Evolutionary conservation across 495 filamentous ascomycete species (phyloP).

Genomic region (Lasiosphaeria miniovina): DNA sequence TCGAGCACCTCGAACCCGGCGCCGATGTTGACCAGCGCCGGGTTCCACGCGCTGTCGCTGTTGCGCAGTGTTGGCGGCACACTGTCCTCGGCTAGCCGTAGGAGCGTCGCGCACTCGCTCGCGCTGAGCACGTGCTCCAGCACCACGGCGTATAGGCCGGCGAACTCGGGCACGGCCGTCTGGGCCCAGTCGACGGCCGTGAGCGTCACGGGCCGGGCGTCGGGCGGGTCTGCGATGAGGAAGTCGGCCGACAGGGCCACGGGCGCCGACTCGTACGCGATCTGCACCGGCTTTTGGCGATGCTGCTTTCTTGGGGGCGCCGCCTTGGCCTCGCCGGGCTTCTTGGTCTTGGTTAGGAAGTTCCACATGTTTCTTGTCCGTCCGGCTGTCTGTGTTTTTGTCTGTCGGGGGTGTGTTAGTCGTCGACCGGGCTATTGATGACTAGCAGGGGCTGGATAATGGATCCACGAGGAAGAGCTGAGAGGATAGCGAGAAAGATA

Average conservation of each 20-base stretch:
- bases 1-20: conserved; percentile 55
- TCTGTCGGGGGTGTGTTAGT: too few relatives aligned
- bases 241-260: conserved; percentile 33
- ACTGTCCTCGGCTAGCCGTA: conserved; percentile 55
- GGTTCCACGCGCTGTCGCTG: conserved; percentile 45
- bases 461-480: too few relatives aligned
- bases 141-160: conserved; percentile 54
- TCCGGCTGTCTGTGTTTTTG: too few relatives aligned
- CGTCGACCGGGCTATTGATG: too few relatives aligned
- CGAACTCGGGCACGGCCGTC: conserved; percentile 53
- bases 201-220: conserved; percentile 25
- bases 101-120: conserved; percentile 57
- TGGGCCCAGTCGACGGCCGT: conserved; percentile 51
- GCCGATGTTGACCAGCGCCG: conserved; percentile 69
- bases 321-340: background rate
- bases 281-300: conserved; percentile 18
- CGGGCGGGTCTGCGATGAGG: conserved; percentile 22
- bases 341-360: background rate
- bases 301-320: background rate
- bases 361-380: too few relatives aligned
- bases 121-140: conserved; percentile 63
- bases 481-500: too few relatives aligned
- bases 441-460: too few relatives aligned
- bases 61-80: conserved; percentile 23
- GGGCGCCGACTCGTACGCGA: conserved; percentile 31